phyloP scores from a whole-genome alignment of 495 filamentous ascomycete genomes.

The Platismatia glauca region DNA sequence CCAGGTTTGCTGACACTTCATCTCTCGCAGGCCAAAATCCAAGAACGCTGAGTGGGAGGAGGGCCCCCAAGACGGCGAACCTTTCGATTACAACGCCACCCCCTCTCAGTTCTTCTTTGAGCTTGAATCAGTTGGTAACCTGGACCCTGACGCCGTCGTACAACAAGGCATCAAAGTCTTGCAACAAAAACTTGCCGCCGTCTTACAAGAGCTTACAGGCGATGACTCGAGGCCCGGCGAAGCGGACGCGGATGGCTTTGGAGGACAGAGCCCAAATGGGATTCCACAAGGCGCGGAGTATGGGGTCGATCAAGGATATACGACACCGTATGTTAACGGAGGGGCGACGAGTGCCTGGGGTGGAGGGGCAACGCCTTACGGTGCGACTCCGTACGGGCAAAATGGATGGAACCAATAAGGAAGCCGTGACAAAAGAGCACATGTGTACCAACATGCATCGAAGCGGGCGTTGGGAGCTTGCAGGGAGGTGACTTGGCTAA shows the following conservation, averaged over 20 bases:
- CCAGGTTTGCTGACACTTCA: background rate
- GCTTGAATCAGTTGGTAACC: slow-evolving; percentile 77
- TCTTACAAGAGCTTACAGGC: slow-evolving; percentile 63
- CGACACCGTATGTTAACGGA: slow-evolving; percentile 63
- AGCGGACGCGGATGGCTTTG: slow-evolving; percentile 47
- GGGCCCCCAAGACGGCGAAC: slow-evolving; percentile 65
- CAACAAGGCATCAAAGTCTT: slow-evolving; percentile 82
- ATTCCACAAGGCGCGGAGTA: slow-evolving; percentile 48
- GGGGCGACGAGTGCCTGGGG: slow-evolving; percentile 56
- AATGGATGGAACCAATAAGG: slow-evolving; percentile 22
- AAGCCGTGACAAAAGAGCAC: background rate
- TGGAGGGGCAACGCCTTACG: slow-evolving; percentile 64
- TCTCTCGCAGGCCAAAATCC: slow-evolving; percentile 60
- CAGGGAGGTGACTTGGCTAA: slow-evolving; percentile 4
- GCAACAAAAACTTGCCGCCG: slow-evolving; percentile 76
- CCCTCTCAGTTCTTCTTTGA: slow-evolving; percentile 84
- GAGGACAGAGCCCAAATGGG: slow-evolving; percentile 45
- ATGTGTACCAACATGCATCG: slow-evolving; percentile 8
- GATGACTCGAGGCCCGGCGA: slow-evolving; percentile 43
- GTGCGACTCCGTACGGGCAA: slow-evolving; percentile 46
- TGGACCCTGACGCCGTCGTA: slow-evolving; percentile 80
- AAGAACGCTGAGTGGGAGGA: slow-evolving; percentile 84
- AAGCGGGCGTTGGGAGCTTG: slow-evolving; percentile 1
- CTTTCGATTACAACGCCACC: slow-evolving; percentile 83
- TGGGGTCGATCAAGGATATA: slow-evolving; percentile 56